Conservation (phyloP, 169 alveolate species). For the Hammondia hammondi region DNA sequence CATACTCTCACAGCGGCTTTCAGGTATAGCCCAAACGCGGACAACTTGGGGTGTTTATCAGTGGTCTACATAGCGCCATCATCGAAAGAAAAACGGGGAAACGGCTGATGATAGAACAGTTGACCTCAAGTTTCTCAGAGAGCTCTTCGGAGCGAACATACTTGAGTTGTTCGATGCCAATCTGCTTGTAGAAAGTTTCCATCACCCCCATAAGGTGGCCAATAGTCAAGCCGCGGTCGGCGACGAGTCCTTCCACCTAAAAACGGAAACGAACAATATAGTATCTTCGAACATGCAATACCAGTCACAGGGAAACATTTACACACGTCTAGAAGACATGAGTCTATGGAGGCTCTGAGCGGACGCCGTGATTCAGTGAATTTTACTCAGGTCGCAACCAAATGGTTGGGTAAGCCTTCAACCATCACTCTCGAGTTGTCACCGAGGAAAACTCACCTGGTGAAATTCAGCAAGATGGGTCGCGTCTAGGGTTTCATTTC, state of each 20-base stretch:
- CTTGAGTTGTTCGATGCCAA: conserved; percentile 75
- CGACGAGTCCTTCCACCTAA: conserved; percentile 92
- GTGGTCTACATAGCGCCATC: too few relatives aligned
- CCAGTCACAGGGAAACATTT: not conserved
- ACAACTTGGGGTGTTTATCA: too few relatives aligned
- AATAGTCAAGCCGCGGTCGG: conserved; percentile 90
- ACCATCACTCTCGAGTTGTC: not conserved
- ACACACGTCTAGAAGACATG: too few relatives aligned
- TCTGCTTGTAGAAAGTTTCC: conserved; percentile 77
- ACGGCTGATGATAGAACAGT: too few relatives aligned
- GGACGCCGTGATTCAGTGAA: not conserved
- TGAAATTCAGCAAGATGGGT: conserved; percentile 99
- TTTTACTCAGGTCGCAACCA: too few relatives aligned
- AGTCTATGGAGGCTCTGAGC: too few relatives aligned
- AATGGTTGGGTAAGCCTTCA: conserved; percentile 41
- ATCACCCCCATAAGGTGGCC: conserved; percentile 91
- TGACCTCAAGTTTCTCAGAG: too few relatives aligned
- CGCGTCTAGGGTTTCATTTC: conserved; percentile 99
- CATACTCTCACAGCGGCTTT: too few relatives aligned
- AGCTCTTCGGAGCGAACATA: not conserved
- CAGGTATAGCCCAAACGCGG: too few relatives aligned
- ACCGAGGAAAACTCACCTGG: conserved; percentile 82
- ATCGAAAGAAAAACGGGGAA: too few relatives aligned
- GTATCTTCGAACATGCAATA: not conserved
- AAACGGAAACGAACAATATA: not conserved